Evolutionary conservation across 331 rosid species (phyloP), one percentile per base, ranked within the genome.

Genomic region (Quercus phellos): DNA sequence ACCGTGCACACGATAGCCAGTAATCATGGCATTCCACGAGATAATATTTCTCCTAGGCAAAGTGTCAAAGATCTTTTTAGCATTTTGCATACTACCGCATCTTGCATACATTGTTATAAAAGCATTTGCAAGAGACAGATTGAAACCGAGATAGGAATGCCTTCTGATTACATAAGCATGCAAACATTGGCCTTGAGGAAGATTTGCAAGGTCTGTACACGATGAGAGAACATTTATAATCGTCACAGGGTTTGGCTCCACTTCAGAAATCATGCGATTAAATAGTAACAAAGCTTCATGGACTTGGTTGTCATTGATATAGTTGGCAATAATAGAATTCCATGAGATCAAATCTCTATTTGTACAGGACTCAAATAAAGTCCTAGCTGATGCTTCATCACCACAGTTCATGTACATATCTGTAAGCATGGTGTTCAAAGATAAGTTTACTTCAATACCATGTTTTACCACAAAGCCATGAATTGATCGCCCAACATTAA

Each of bases 1-100:
- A 79, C 90, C 88, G 3, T 87, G 83, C 78, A 55, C 29, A 58
- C 85, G 68, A 55, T 84, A 87, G 34, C 90, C 90, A n/a, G 81
- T 77, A 58, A 84, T 87, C 85, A 84, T 64, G 76, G 88, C 74
- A 73, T 87, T 87, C 86, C 88, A 87, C 4, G 90, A 74, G 79
- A 84, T 71, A 59, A 68, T 72, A 80, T 82, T 79, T 78, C 78
- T 82, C 19, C 53, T 51, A 18, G 54, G 83, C 51, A 82, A 54
- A 64, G 61, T 68, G 61, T 27, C 30, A 53, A 87, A 87, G 50
- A 84, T 81, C 70, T 55, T 74, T 61, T 82, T 83, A 58, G 90
- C 88, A 38, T 82, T 79, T 74, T 74, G 73, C 78, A 84, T 32
- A 6, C 84, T 80, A 19, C 90, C 88, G 17, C 90, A 82, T 80